Conservation (phyloP, 2,329 filamentous ascomycete species). For the Fusarium caatingaense region DNA sequence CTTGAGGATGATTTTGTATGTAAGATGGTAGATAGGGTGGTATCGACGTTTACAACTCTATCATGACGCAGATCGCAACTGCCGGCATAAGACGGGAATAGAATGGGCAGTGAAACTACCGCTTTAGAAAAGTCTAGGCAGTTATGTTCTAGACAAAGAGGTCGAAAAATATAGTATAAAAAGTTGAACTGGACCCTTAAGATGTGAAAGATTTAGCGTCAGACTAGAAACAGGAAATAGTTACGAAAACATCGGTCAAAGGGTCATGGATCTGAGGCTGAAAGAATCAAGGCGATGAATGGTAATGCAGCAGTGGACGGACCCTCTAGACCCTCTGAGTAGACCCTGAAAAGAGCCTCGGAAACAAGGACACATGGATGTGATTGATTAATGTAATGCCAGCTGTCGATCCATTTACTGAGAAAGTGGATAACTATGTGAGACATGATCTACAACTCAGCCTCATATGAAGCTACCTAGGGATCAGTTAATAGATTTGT, state of each 20-base stretch:
- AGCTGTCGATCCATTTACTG: background rate
- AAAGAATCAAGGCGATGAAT: slow-evolving; percentile 3
- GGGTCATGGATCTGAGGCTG: slow-evolving; percentile 28
- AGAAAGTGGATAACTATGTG: background rate
- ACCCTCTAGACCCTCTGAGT: background rate
- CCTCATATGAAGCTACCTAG: background rate
- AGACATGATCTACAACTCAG: slow-evolving; percentile 1
- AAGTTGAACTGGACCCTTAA: background rate
- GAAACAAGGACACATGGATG: slow-evolving; percentile 12
- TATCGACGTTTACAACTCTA: slow-evolving; percentile 15
- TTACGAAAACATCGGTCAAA: slow-evolving; percentile 16
- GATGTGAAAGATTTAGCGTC: background rate
- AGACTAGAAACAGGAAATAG: background rate
- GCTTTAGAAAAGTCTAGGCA: background rate
- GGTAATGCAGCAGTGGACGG: slow-evolving; percentile 19
- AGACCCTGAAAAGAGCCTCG: slow-evolving; percentile 4
- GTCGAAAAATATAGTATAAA: background rate
- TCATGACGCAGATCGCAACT: slow-evolving; percentile 25
- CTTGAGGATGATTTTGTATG: slow-evolving; percentile 4
- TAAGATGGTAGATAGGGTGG: slow-evolving; percentile 5
- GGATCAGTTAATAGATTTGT: background rate
- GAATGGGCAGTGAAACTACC: background rate
- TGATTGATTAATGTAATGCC: background rate
- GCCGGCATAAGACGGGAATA: slow-evolving; percentile 10
- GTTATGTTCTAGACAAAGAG: background rate